phyloP scores from a whole-genome alignment of 1,284 basidiomycete species.

The Rhizoctonia solani region DNA sequence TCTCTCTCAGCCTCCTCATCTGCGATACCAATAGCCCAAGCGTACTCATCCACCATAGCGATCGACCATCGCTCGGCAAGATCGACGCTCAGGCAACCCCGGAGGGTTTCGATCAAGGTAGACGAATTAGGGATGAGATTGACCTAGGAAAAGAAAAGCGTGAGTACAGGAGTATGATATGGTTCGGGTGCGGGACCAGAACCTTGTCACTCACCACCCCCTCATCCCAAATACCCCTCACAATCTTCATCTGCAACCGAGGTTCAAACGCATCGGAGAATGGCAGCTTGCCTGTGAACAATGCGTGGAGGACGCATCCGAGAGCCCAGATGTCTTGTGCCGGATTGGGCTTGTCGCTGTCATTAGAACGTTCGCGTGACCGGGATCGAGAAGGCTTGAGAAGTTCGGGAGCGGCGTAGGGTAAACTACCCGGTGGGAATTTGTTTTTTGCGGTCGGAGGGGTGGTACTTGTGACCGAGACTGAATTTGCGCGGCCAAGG shows the following conservation, averaged over 20 bases:
- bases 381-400: conserved; percentile 48
- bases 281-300: conserved; percentile 79
- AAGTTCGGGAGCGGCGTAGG: conserved; percentile 87
- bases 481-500: conserved; percentile 17
- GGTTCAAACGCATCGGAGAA: conserved; percentile 89
- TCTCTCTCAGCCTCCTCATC: conserved; percentile 42
- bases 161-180: neutral
- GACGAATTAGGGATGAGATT: conserved; percentile 61
- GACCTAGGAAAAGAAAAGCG: conserved; percentile 50
- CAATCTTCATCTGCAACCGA: conserved; percentile 85
- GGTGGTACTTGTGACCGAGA: conserved; percentile 18
- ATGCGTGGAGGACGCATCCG: conserved; percentile 82
- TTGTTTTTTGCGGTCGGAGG: conserved; percentile 41
- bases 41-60: conserved; percentile 70
- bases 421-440: conserved; percentile 83
- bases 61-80: conserved; percentile 71
- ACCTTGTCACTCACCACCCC: conserved; percentile 21
- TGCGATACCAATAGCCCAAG: conserved; percentile 80
- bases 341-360: conserved; percentile 52
- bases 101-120: conserved; percentile 70
- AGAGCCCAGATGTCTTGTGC: conserved; percentile 93
- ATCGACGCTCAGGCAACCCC: conserved; percentile 72
- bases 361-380: conserved; percentile 2
- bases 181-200: neutral
- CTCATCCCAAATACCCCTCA: conserved; percentile 66